Conservation (phyloP, 495 filamentous ascomycete genomes). For the Rusavskia elegans region DNA sequence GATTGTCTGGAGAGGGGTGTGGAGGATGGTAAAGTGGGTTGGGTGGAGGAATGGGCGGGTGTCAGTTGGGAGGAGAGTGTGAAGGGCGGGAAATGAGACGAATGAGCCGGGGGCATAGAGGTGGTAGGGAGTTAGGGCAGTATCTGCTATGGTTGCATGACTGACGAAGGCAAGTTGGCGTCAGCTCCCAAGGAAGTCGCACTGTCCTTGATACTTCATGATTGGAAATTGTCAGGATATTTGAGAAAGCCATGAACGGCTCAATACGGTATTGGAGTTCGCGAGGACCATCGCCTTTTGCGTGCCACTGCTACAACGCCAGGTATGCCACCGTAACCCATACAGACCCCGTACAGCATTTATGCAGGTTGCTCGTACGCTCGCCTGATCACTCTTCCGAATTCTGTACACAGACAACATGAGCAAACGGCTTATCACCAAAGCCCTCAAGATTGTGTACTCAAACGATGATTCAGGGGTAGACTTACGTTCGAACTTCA, state of each 20-base stretch:
- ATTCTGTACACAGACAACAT: conserved; percentile 28
- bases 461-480: neutral
- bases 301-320: too few species aligned
- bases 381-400: conserved; percentile 60
- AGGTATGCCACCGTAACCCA: neutral
- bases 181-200: too few species aligned
- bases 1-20: conserved; percentile 44
- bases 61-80: conserved; percentile 85
- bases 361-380: conserved; percentile 82
- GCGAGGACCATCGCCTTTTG: too few species aligned
- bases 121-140: neutral
- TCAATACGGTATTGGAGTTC: too few species aligned
- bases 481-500: conserved; percentile 67
- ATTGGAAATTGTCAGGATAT: too few species aligned
- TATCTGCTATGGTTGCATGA: too few species aligned
- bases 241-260: too few species aligned
- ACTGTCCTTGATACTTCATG: too few species aligned
- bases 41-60: conserved; percentile 87
- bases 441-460: too few species aligned
- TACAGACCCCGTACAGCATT: conserved; percentile 9
- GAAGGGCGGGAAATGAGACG: neutral
- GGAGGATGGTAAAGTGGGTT: conserved; percentile 36
- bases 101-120: neutral
- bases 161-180: too few species aligned
- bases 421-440: neutral